Conservation (phyloP, 768 basidiomycete genomes). For the Pisolithus microcarpus region DNA sequence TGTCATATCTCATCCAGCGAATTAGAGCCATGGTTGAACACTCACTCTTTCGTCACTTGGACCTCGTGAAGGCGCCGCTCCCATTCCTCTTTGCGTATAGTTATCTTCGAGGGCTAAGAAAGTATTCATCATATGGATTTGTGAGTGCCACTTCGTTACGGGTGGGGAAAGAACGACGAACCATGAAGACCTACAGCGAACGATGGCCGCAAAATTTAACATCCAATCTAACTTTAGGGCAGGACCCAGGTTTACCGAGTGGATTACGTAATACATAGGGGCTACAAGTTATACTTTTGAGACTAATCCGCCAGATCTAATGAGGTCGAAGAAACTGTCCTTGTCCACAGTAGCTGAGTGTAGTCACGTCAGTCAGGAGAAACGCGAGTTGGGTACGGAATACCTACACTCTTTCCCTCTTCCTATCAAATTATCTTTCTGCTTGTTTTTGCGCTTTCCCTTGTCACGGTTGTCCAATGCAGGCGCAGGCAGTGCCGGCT, state of each 20-base stretch:
- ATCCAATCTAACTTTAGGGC: slow-evolving; percentile 32
- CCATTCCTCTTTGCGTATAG: slow-evolving; percentile 81
- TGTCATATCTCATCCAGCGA: slow-evolving; percentile 57
- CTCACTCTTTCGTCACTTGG: slow-evolving; percentile 84
- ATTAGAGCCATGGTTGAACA: slow-evolving; percentile 21
- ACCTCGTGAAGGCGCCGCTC: slow-evolving; percentile 76
- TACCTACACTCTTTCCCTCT: slow-evolving; percentile 51
- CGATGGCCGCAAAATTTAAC: slow-evolving; percentile 25
- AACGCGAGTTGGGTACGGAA: slow-evolving; percentile 2
- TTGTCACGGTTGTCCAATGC: slow-evolving; percentile 42
- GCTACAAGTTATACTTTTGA: slow-evolving; percentile 49
- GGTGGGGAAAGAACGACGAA: slow-evolving; percentile 14
- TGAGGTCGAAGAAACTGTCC: slow-evolving; percentile 78
- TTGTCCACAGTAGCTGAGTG: slow-evolving; percentile 49
- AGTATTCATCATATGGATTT: background rate
- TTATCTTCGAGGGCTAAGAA: slow-evolving; percentile 42
- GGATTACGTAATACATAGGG: background rate
- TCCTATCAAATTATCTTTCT: slow-evolving; percentile 48
- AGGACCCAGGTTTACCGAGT: slow-evolving; percentile 12
- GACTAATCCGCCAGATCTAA: slow-evolving; percentile 73
- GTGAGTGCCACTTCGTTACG: slow-evolving; percentile 2
- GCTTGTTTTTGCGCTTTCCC: slow-evolving; percentile 40
- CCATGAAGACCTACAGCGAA: slow-evolving; percentile 23
- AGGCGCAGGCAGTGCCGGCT: slow-evolving; percentile 65
- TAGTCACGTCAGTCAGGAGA: slow-evolving; percentile 4